phyloP scores from a whole-genome alignment of 169 alveolate genomes.

The Plasmodium ovale region DNA sequence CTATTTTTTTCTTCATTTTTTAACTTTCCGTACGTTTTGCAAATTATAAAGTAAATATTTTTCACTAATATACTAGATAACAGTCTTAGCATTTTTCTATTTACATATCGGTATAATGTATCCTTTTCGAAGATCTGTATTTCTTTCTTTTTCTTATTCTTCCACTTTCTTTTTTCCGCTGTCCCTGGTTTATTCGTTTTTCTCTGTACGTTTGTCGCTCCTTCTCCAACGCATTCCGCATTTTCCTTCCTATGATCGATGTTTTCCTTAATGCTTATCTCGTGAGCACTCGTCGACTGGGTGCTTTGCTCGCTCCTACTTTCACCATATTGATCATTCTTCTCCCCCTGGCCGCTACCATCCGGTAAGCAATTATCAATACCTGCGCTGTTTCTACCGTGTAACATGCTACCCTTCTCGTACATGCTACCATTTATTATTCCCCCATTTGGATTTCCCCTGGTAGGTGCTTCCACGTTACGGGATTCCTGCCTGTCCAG shows the following conservation, averaged over 20 bases:
- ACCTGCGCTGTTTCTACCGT: no score
- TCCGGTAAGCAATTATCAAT: no score
- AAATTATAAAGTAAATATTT: constrained; percentile 59
- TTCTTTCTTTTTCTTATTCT: constrained; percentile 14
- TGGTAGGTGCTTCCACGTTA: neutral
- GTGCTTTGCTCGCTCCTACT: no score
- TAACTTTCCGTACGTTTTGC: constrained; percentile 1
- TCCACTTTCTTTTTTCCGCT: neutral
- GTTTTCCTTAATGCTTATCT: neutral
- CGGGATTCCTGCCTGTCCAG: neutral
- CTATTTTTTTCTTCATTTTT: constrained; percentile 7
- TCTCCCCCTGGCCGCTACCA: no score
- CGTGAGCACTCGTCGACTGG: neutral
- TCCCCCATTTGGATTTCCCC: neutral
- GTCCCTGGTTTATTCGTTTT: neutral
- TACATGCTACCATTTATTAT: neutral
- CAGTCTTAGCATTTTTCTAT: constrained; percentile 35
- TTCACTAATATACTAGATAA: constrained; percentile 63
- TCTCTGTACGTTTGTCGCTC: neutral
- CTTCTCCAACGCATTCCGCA: neutral
- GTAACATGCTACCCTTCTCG: neutral
- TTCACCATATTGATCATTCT: no score
- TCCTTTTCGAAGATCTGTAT: constrained; percentile 1
- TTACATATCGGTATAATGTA: constrained; percentile 40
- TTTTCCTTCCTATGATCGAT: neutral